Evolutionary conservation across 352 stramenopile genomes (phyloP).

Genomic region (Phytophthora uliginosa): DNA sequence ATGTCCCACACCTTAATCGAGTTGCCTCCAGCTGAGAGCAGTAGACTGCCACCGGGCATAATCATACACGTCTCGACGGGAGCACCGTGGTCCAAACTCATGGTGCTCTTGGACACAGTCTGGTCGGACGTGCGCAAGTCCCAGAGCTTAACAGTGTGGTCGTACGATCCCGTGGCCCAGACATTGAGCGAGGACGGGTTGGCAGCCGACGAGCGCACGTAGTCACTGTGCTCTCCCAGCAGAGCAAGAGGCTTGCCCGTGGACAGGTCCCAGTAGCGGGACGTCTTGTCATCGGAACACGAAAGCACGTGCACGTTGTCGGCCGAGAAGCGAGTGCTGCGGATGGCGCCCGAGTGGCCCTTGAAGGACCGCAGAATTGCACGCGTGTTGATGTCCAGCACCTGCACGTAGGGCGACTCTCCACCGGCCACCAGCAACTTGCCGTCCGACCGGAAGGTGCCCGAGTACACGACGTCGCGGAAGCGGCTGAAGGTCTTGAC

Average conservation of each 20-base stretch:
- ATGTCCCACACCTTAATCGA: conserved; percentile 95
- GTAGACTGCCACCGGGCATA: conserved; percentile 83
- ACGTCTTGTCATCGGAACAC: conserved; percentile 92
- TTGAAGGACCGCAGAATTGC: conserved; percentile 90
- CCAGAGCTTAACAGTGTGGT: conserved; percentile 95
- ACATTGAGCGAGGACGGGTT: conserved; percentile 83
- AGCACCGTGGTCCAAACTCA: conserved; percentile 86
- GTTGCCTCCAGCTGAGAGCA: conserved; percentile 91
- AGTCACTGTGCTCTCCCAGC: conserved; percentile 89
- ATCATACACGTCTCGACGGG: conserved; percentile 92
- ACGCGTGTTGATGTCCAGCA: conserved; percentile 89
- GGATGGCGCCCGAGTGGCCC: conserved; percentile 84
- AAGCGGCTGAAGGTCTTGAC: conserved; percentile 92
- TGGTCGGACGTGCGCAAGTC: conserved; percentile 87
- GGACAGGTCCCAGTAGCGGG: conserved; percentile 90
- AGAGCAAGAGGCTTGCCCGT: conserved; percentile 83
- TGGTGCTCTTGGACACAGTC: conserved; percentile 61
- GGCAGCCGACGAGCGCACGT: conserved; percentile 83
- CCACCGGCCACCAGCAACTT: conserved; percentile 89
- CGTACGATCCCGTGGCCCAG: conserved; percentile 92
- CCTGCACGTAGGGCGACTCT: conserved; percentile 80
- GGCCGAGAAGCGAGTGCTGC: conserved; percentile 80
- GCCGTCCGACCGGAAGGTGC: conserved; percentile 89
- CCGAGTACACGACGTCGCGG: conserved; percentile 89
- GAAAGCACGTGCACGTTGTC: conserved; percentile 92